Percentiles rank a stretch among this genome's conserved stretches.
Evolutionary conservation across 2,329 filamentous ascomycete species (phyloP).

Genomic region (Fusarium fujikuroi): DNA sequence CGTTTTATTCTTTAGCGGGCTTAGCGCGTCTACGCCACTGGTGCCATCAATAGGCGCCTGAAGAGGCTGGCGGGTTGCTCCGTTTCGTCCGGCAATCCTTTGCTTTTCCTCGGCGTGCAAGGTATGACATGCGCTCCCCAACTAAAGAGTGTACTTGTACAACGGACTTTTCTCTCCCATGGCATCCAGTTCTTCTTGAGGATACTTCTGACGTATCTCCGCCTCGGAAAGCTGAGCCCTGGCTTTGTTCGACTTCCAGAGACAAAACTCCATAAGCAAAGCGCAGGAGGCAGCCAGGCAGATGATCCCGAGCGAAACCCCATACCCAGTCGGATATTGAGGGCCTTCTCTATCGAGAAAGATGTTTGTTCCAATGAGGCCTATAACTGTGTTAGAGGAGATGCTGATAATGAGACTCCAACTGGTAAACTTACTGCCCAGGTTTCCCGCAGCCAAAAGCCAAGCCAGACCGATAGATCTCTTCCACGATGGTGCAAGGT

Average conservation of each 20-base stretch:
- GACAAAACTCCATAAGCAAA: conserved; percentile 22
- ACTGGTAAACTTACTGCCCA: conserved; percentile 34
- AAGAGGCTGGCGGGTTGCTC: too few relatives aligned
- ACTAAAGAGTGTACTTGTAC: conserved; percentile 31
- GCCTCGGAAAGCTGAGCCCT: conserved; percentile 8
- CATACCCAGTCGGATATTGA: conserved; percentile 51
- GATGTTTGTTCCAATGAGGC: conserved; percentile 52
- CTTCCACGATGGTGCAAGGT: conserved; percentile 40
- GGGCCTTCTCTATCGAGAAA: conserved; percentile 51
- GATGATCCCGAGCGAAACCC: conserved; percentile 47
- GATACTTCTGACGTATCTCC: conserved; percentile 18
- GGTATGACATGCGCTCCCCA: too few relatives aligned
- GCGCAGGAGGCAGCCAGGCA: conserved; percentile 22
- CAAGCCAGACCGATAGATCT: conserved; percentile 40
- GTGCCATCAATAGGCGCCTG: not conserved
- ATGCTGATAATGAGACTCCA: not conserved
- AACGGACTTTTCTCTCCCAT: conserved; percentile 33
- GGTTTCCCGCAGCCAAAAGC: conserved; percentile 37
- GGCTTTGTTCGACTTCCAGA: conserved; percentile 23
- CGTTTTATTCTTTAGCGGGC: not conserved
- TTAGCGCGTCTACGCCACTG: not conserved
- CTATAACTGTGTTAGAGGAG: not conserved
- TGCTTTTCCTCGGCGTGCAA: not conserved
- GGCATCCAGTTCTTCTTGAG: conserved; percentile 24
- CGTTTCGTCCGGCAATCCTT: not conserved